Percentiles rank a stretch among this genome's conserved stretches.
These are phyloP conservation scores for Exophiala spinifera DNA, from an alignment of 2,329 filamentous ascomycete genomes.

Conservation along the genomic window DNA sequence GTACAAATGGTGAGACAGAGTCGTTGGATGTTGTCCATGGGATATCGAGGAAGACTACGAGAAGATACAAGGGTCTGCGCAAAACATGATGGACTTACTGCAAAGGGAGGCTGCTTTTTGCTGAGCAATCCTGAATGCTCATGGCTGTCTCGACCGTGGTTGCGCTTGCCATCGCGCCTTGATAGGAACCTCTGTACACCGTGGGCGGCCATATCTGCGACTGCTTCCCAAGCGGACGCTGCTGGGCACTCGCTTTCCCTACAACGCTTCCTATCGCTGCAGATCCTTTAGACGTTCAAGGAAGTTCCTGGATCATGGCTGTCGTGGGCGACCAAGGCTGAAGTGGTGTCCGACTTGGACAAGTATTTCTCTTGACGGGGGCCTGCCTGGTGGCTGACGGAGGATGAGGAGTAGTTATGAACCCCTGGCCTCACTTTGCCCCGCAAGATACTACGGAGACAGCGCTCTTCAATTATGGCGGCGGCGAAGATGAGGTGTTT, in stretches of 20 bases:
- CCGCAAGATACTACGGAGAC: too few species aligned
- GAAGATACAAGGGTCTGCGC: slow-evolving; percentile 1
- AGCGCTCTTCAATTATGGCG: not conserved
- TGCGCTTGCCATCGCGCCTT: slow-evolving; percentile 37
- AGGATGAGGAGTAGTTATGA: too few species aligned
- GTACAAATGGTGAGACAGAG: slow-evolving; percentile 23
- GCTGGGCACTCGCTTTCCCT: not conserved
- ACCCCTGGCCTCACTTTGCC: too few species aligned
- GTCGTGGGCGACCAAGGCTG: not conserved
- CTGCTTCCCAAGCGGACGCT: too few species aligned
- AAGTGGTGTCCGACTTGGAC: not conserved
- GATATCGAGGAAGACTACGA: slow-evolving; percentile 23
- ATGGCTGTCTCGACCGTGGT: slow-evolving; percentile 9
- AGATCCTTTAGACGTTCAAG: too few species aligned
- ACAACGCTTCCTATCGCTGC: not conserved
- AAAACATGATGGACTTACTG: slow-evolving; percentile 11
- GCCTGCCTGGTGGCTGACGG: not conserved
- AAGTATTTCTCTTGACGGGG: not conserved
- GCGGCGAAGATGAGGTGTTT: not conserved
- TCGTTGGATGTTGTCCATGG: slow-evolving; percentile 13
- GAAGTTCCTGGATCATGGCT: not conserved
- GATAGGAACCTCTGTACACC: slow-evolving; percentile 43
- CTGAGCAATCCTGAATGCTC: slow-evolving; percentile 10
- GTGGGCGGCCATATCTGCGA: too few species aligned
- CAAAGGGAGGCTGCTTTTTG: slow-evolving; percentile 10